phyloP scores from a whole-genome alignment of 805 yeast species.

The Ogataea trehalophila region DNA sequence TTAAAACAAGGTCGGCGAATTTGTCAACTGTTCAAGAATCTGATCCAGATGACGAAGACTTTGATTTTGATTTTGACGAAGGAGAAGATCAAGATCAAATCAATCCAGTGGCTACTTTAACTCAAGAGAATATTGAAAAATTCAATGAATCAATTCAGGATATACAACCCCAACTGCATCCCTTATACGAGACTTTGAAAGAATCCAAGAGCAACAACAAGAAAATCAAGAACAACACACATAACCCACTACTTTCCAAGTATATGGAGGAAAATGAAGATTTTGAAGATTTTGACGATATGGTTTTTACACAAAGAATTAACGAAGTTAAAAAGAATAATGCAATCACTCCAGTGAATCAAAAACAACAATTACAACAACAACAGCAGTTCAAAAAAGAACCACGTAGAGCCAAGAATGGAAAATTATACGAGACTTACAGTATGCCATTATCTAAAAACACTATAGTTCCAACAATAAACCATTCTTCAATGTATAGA shows the following conservation, averaged over 20 bases:
- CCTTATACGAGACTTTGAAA: slow-evolving; percentile 1
- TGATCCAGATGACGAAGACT: slow-evolving; percentile 25
- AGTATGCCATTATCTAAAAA: slow-evolving; percentile 12
- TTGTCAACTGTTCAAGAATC: slow-evolving; percentile 16
- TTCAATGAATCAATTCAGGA: slow-evolving; percentile 11
- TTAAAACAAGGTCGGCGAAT: neutral
- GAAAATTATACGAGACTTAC: neutral
- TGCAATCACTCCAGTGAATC: slow-evolving; percentile 1
- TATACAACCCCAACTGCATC: neutral
- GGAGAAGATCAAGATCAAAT: neutral
- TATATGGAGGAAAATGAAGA: slow-evolving; percentile 19
- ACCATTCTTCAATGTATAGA: slow-evolving; percentile 3
- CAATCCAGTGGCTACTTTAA: slow-evolving; percentile 14
- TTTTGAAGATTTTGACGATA: slow-evolving; percentile 17
- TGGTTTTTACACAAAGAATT: slow-evolving; percentile 11
- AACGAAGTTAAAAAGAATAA: neutral
- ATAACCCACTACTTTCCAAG: slow-evolving; percentile 6
- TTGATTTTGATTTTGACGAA: slow-evolving; percentile 4
- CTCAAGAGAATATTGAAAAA: slow-evolving; percentile 19
- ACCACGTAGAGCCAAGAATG: neutral
- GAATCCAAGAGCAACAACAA: no score
- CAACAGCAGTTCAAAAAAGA: neutral
- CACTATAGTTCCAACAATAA: slow-evolving; percentile 9
- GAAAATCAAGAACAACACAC: neutral
- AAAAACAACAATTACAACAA: neutral